phyloP scores from a whole-genome alignment of 257 asterid genomes.

The Fraxinus cuspidata region DNA sequence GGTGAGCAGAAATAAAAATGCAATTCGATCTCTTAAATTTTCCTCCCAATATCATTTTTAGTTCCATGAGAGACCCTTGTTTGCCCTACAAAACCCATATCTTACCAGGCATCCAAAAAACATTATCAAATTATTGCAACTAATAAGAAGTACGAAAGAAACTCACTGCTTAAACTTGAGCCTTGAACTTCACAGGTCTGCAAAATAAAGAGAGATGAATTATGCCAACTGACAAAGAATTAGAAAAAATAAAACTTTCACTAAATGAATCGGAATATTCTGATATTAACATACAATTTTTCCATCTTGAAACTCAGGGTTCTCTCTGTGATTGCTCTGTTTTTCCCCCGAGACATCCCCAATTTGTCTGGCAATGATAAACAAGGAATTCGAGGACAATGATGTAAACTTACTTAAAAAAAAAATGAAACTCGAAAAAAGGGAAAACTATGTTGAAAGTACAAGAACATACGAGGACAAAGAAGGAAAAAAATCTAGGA shows the following conservation, averaged over 20 bases:
- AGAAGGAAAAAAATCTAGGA: constrained; percentile 10
- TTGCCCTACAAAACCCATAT: constrained; percentile 10
- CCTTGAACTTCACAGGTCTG: constrained; percentile 50
- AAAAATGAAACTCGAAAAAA: not conserved
- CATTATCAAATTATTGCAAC: constrained; percentile 22
- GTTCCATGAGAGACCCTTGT: not conserved
- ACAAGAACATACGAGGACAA: not conserved
- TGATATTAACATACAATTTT: constrained; percentile 45
- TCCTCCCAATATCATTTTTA: not conserved
- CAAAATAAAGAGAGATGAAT: constrained; percentile 27
- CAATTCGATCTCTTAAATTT: not conserved
- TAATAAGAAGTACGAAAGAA: constrained; percentile 21
- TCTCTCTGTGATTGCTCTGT: constrained; percentile 31
- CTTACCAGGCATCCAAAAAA: constrained; percentile 17
- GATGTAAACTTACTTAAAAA: not conserved
- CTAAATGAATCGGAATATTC: not conserved
- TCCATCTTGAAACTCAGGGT: constrained; percentile 34
- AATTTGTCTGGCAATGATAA: constrained; percentile 45
- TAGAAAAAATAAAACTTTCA: constrained; percentile 7
- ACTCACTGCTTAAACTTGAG: constrained; percentile 57
- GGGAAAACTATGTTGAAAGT: constrained; percentile 1
- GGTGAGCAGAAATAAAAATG: not conserved
- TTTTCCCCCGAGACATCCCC: constrained; percentile 36
- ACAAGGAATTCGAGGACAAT: constrained; percentile 17
- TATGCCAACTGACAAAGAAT: constrained; percentile 13